Base-by-base conservation (phyloP, 495 filamentous ascomycete species). In the Penicillium salamii region DNA sequence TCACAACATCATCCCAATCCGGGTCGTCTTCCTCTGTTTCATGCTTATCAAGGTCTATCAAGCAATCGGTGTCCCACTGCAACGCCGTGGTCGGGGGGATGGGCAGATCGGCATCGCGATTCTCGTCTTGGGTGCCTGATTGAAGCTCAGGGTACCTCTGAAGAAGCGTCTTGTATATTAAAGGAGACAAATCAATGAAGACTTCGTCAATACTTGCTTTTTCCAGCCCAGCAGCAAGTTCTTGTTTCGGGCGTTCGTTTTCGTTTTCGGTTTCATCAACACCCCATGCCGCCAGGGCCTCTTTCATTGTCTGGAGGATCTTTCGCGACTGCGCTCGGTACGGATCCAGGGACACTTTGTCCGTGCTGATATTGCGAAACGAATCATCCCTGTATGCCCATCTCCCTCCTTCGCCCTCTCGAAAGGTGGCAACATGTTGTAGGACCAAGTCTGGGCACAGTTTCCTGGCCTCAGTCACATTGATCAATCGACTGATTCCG, bases 361-460 rank as follows among this genome's bases (percentile, higher is more conserved):
- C 86, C 23, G 87, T 91, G 5, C 78, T 83, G 46, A 97, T 92
- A 59, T 86, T 82, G 29, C 61, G 75, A 40, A 67, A 77, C 11
- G 87, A 84, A 63, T 95, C 88, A n/a, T 87, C 81, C 34, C 85
- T 83, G 66, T 98, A 98, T 11, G 84, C 87, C 93, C 93, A 97
- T 56, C 81, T 85, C 9, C 71, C 72, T 42, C 84, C 86, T 31
- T 96, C 89, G 0, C 95, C 95, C 60, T 96, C 90, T 55, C 83
- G 82, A 82, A 95, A 98, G 2, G 92, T 97, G 23, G 93, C 91
- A 17, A 98, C 91, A 70, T 97, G 91, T 68, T 96, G 93, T 34
- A 87, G 68, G 9, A 95, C 82, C 26, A 98, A 74, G 11, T 86
- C 77, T 20, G 93, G 90, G 58, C 95, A 97, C 33, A 87, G 65